Base-by-base conservation (phyloP, 805 yeast genomes). In the Pichia gijzeniarum region DNA sequence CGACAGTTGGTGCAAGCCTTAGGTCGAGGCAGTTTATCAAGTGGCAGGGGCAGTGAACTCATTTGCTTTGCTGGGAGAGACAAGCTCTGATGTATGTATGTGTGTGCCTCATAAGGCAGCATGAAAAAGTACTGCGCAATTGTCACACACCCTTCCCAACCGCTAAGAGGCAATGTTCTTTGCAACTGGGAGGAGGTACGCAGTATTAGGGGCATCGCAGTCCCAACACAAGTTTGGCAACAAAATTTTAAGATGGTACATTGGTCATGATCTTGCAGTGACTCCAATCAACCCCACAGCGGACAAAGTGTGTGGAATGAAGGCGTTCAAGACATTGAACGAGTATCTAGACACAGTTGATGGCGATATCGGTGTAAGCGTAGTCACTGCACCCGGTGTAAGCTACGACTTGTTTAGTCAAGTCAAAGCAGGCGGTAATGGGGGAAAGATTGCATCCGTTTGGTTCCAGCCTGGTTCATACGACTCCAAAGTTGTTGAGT, bases 381-480 rank as follows among this genome's bases (percentile, higher is more conserved):
- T 87, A 35, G 77, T 86, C 43, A 85, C 95, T 0, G 90, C 95
- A 2, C 93, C 95, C 1, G 57, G 59, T 0, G 73, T 81, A 4
- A 76, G 88, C 1, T 65, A 72, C 16, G 59, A 70, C 6, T 58
- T 71, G 0, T 56, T 80, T 32, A 61, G 68, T 10, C 69, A 69
- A 14, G 49, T 49, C 14, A 62, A 76, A 47, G 54, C 61, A 27
- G 42, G 19, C 3, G 56, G 14, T 43, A 32, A 57, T 57, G 58
- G 9, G 52, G 40, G 8, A 5, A 50, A 63, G 0, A 64, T 83
- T 14, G 74, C 73, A 53, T 79, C 82, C 1, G 65, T 85, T 14
- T 87, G 95, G 95, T 80, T 84, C 53, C 95, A 86, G 57, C 95
- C 95, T 0, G 95, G 95, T 0, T 75, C 88, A 19, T 85, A 76